Conservation (phyloP, 257 asterid genomes). For the Anisodus tanguticus region DNA sequence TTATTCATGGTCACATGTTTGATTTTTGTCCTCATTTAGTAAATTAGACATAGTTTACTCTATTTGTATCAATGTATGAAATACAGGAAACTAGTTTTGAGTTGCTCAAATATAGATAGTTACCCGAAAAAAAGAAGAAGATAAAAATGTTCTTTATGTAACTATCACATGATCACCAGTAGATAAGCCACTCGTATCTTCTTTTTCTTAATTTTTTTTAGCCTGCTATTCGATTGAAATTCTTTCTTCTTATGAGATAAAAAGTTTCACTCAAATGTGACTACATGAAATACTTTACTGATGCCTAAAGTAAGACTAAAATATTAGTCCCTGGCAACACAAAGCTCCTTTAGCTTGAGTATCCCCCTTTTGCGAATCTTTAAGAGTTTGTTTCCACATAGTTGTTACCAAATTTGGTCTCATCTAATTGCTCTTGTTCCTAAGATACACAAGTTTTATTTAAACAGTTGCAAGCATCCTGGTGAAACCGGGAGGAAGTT, state of each 20-base stretch:
- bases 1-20: not conserved
- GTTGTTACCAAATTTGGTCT: not conserved
- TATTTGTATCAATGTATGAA: not conserved
- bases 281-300: not conserved
- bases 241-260: not conserved
- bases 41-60: not conserved
- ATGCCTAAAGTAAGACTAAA: not conserved
- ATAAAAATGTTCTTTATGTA: not conserved
- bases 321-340: not conserved
- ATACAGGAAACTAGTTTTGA: not conserved
- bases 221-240: not conserved
- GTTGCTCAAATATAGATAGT: not conserved
- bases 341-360: not conserved
- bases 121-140: not conserved
- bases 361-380: not conserved
- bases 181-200: not conserved
- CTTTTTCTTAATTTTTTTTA: conserved; percentile 21
- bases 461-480: not conserved
- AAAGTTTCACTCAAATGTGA: not conserved
- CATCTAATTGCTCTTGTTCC: not conserved
- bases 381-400: not conserved
- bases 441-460: not conserved
- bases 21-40: not conserved
- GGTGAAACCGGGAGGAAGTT: not conserved
- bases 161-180: not conserved